Conservation (phyloP, 2,329 filamentous ascomycete species). For the Colletotrichum phormii region DNA sequence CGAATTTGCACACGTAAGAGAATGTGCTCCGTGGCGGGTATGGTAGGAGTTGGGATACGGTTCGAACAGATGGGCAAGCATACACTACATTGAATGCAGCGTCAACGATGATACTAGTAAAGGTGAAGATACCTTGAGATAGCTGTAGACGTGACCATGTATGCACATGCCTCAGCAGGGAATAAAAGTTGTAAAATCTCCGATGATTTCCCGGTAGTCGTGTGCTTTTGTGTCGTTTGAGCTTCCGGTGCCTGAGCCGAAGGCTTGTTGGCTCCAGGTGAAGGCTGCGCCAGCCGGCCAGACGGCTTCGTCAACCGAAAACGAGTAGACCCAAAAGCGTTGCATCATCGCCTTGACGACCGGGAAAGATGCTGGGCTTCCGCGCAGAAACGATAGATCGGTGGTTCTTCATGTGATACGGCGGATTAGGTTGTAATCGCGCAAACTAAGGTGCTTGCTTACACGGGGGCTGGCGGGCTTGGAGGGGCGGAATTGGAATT, state of each 20-base stretch:
- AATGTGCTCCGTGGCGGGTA: background rate
- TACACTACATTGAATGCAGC: background rate
- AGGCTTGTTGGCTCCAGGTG: conserved; percentile 34
- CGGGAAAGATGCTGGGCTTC: background rate
- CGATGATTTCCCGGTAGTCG: conserved; percentile 12
- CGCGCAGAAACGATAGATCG: background rate
- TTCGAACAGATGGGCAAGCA: background rate
- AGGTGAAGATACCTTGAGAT: background rate
- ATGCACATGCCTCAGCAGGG: conserved; percentile 5
- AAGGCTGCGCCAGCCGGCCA: conserved; percentile 29
- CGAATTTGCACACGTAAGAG: background rate
- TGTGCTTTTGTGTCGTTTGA: background rate
- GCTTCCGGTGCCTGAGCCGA: conserved; percentile 20
- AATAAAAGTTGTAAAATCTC: background rate
- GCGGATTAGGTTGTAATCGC: background rate
- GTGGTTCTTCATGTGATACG: conserved; percentile 20
- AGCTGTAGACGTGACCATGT: background rate
- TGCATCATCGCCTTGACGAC: background rate
- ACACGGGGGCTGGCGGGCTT: conserved; percentile 1
- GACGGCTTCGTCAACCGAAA: conserved; percentile 29
- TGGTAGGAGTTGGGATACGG: background rate
- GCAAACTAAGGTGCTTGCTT: background rate
- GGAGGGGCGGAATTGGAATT: conserved; percentile 29
- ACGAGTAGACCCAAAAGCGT: background rate
- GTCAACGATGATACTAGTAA: background rate